Conservation (phyloP, 1,284 basidiomycete genomes). For the Retiboletus flavoniger region DNA sequence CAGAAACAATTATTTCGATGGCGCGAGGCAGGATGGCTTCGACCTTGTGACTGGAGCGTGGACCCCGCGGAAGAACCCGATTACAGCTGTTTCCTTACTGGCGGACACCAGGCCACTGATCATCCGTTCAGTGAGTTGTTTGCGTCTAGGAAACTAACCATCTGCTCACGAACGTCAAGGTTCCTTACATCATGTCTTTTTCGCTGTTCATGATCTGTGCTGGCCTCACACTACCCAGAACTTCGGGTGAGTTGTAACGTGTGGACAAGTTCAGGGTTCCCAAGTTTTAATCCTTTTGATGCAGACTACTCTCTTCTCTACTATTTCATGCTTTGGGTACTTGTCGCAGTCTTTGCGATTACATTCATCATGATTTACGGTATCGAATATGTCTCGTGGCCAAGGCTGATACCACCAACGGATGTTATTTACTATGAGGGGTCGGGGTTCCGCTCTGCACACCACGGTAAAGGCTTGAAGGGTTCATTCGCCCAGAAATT, state of each 20-base stretch:
- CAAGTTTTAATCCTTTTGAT: slow-evolving; percentile 5
- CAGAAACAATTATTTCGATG: slow-evolving; percentile 98
- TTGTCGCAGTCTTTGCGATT: slow-evolving; percentile 59
- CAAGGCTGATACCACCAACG: slow-evolving; percentile 82
- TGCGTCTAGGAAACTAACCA: not conserved
- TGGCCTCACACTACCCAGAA: slow-evolving; percentile 78
- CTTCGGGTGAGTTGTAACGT: slow-evolving; percentile 62
- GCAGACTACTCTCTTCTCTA: slow-evolving; percentile 77
- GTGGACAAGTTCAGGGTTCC: slow-evolving; percentile 8
- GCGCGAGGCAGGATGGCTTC: slow-evolving; percentile 87
- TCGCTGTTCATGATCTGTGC: slow-evolving; percentile 86
- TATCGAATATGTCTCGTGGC: slow-evolving; percentile 91
- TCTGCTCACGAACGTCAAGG: slow-evolving; percentile 44
- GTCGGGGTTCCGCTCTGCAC: slow-evolving; percentile 77
- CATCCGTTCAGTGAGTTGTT: slow-evolving; percentile 71
- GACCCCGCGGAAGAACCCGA: slow-evolving; percentile 73
- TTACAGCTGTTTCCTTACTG: slow-evolving; percentile 64
- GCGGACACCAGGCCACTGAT: slow-evolving; percentile 78
- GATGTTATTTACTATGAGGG: slow-evolving; percentile 86
- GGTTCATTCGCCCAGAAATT: slow-evolving; percentile 36
- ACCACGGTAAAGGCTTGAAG: slow-evolving; percentile 74
- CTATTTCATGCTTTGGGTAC: slow-evolving; percentile 79
- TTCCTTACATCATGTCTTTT: slow-evolving; percentile 82
- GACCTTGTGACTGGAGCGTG: slow-evolving; percentile 94
- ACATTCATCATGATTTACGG: slow-evolving; percentile 77